These are phyloP conservation scores for Euphorbia lathyris DNA, from an alignment of 345 rosid species.

Conservation along the genomic window DNA sequence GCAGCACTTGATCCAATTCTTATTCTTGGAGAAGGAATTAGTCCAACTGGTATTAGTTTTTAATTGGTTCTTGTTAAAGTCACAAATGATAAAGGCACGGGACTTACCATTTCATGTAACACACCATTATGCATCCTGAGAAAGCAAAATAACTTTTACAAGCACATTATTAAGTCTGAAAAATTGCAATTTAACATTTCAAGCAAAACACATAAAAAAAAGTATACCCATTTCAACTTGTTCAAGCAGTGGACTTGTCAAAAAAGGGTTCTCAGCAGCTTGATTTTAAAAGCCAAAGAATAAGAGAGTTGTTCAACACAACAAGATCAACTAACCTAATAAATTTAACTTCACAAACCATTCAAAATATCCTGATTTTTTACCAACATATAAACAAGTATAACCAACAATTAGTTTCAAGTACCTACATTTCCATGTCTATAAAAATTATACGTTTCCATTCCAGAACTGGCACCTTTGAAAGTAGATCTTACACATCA, in stretches of 20 bases:
- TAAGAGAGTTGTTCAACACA: conserved; percentile 5
- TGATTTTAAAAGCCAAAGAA: conserved; percentile 30
- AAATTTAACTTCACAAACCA: neutral
- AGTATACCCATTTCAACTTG: conserved; percentile 44
- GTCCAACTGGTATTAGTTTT: conserved; percentile 42
- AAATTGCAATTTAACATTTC: neutral
- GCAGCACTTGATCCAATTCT: conserved; percentile 50
- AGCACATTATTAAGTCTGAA: neutral
- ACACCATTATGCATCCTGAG: conserved; percentile 75
- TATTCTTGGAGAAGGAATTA: conserved; percentile 38
- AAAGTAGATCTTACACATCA: neutral
- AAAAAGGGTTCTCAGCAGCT: conserved; percentile 43
- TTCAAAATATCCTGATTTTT: neutral
- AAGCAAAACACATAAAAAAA: neutral
- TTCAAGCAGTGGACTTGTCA: conserved; percentile 35
- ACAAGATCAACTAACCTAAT: neutral
- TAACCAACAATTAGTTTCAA: conserved; percentile 34
- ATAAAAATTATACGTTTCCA: conserved; percentile 38
- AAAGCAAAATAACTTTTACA: conserved; percentile 16
- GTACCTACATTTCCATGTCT: conserved; percentile 35
- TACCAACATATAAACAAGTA: neutral
- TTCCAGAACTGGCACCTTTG: conserved; percentile 39
- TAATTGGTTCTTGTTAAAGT: conserved; percentile 40
- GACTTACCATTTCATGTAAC: too few relatives aligned
- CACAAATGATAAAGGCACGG: conserved; percentile 44